Evolutionary conservation across 2,329 filamentous ascomycete species (phyloP), one percentile per base, ranked within the genome.

Genomic region (Colletotrichum horii): DNA sequence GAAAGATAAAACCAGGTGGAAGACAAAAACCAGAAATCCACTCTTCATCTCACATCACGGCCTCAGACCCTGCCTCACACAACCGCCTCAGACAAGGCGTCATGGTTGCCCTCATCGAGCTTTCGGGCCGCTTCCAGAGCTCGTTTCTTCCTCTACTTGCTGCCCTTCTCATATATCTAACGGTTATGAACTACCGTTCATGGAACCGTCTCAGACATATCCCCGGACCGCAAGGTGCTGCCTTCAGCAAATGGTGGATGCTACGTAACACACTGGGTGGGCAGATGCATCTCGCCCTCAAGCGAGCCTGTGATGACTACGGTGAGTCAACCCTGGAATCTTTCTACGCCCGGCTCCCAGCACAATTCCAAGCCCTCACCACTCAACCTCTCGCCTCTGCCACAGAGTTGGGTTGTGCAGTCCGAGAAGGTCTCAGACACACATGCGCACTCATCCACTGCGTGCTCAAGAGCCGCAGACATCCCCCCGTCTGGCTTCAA

Each of bases 191-290:
- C 52, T 78, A 78, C 71, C 71, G 71, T 43, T 75, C 66, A n/a
- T 84, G 83, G 82, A 78, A 81, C 70, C 82, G 82, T 52, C 79
- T 85, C 36, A 82, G 80, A 9, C 82, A 84, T 68, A 74, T 85
- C 26, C 83, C 83, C 0, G 83, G 83, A 1, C 83, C 83, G 1
- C 82, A 82, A 69, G 79, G 80, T 77, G 82, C 81, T 14, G 79
- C 79, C 16, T 78, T 84, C 62, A 83, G 81, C 70, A 82, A 83
- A 58, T 79, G 78, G 26, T 84, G 83, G 82, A 80, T 84, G 76
- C 77, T 83, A 78, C 76, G 76, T 78, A 78, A 77, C 76, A 78
- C 76, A 78, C 66, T 78, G 58, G 69, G 75, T 78, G 76, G 76
- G 64, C 71, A 75, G 71, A 78, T 78, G 76, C 76, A 78, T 78